These are phyloP conservation scores for Apiosordaria backusii DNA, from an alignment of 495 filamentous ascomycete species.

Conservation along the genomic window DNA sequence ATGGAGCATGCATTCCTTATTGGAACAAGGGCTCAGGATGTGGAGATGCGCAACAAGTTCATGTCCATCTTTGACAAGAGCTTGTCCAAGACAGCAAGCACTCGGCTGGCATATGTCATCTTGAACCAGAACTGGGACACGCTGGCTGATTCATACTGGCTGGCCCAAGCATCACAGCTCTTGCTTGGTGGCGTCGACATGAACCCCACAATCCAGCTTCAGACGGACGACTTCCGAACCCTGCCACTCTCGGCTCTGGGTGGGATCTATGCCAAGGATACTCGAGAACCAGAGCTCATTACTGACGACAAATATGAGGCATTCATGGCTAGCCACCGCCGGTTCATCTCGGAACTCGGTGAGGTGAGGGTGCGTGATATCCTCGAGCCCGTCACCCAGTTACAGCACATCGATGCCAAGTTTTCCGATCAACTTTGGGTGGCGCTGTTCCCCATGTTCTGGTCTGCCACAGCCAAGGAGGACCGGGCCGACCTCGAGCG, in stretches of 20 bases:
- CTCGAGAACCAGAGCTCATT: constrained; percentile 66
- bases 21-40: constrained; percentile 87
- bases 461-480: constrained; percentile 81
- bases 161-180: constrained; percentile 88
- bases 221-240: constrained; percentile 77
- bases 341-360: constrained; percentile 77
- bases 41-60: constrained; percentile 95
- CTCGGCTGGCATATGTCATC: constrained; percentile 81
- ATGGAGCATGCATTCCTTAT: constrained; percentile 98
- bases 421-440: constrained; percentile 88
- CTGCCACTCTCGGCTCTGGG: constrained; percentile 68
- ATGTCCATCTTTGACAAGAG: constrained; percentile 91
- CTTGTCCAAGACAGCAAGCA: constrained; percentile 79
- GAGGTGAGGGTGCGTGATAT: constrained; percentile 83
- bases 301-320: constrained; percentile 76
- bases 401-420: constrained; percentile 82
- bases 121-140: constrained; percentile 97
- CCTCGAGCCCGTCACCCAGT: constrained; percentile 84
- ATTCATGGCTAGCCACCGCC: constrained; percentile 70
- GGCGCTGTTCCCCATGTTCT: constrained; percentile 83
- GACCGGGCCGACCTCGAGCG: constrained; percentile 89
- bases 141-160: constrained; percentile 90
- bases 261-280: constrained; percentile 65
- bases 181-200: constrained; percentile 87
- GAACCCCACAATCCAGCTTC: constrained; percentile 68